Evolutionary conservation across 768 basidiomycete genomes (phyloP).

Genomic region (Boletus fagicola): DNA sequence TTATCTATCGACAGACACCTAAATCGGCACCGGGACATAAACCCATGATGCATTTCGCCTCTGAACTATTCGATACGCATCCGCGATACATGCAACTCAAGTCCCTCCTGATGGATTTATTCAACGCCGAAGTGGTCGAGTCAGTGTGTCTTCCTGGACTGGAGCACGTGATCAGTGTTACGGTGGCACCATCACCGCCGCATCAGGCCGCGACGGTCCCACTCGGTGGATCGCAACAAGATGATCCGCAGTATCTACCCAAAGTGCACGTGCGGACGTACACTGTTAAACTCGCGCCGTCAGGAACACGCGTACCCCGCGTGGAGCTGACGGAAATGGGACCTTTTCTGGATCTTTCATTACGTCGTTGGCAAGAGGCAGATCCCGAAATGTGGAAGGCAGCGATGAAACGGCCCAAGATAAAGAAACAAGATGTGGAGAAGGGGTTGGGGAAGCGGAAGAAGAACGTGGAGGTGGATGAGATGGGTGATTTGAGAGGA

Average conservation of each 20-base stretch:
- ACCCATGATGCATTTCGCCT: constrained; percentile 94
- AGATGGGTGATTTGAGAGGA: constrained; percentile 95
- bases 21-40: constrained; percentile 89
- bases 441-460: constrained; percentile 86
- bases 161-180: constrained; percentile 85
- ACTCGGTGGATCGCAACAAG: constrained; percentile 26
- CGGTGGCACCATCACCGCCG: constrained; percentile 60
- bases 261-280: constrained; percentile 88
- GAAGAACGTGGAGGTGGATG: constrained; percentile 96
- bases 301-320: constrained; percentile 77
- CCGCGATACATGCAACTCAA: constrained; percentile 91
- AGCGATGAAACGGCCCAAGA: constrained; percentile 80
- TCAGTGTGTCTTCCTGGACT: constrained; percentile 80
- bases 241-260: constrained; percentile 56
- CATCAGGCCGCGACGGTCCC: neutral
- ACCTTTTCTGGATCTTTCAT: constrained; percentile 77
- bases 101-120: constrained; percentile 86
- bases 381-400: constrained; percentile 78
- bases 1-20: constrained; percentile 45
- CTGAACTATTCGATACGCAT: constrained; percentile 92
- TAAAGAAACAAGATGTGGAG: constrained; percentile 86
- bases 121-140: constrained; percentile 84
- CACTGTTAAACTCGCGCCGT: constrained; percentile 67
- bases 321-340: constrained; percentile 88
- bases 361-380: constrained; percentile 72